phyloP scores from a whole-genome alignment of 441 rosid species.

The Flueggea neowawraea region DNA sequence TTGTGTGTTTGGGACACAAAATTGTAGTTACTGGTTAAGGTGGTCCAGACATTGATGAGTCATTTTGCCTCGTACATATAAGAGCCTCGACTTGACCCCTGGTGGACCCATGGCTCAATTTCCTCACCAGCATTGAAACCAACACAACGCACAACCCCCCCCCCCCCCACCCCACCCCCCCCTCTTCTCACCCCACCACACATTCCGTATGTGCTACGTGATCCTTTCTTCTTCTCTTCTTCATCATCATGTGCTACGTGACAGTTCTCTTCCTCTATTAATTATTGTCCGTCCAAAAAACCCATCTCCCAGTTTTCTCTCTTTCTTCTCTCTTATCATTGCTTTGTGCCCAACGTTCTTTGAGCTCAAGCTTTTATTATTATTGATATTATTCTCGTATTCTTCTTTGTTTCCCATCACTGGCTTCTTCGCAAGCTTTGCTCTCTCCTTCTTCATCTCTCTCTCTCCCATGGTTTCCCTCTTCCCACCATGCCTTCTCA shows the following conservation, averaged over 20 bases:
- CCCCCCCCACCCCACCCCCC: no score
- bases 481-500: constrained; percentile 43
- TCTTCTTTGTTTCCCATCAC: neutral
- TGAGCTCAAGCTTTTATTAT: no score
- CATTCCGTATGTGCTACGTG: neutral
- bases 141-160: neutral
- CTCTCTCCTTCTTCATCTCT: neutral
- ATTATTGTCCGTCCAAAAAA: constrained; percentile 29
- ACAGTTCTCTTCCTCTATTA: constrained; percentile 8
- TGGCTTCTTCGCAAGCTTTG: neutral
- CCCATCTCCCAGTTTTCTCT: neutral
- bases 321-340: neutral
- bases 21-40: no score
- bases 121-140: neutral
- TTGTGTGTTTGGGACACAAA: no score
- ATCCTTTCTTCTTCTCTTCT: neutral
- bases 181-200: neutral
- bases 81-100: neutral
- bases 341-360: no score
- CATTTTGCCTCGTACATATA: no score
- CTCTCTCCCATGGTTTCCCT: constrained; percentile 48
- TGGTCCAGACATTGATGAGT: no score
- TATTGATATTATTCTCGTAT: neutral
- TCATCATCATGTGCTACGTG: constrained; percentile 31
- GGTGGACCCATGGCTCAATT: neutral